Base-by-base conservation (phyloP, 345 rosid genomes). In the Trapa bicornis region DNA sequence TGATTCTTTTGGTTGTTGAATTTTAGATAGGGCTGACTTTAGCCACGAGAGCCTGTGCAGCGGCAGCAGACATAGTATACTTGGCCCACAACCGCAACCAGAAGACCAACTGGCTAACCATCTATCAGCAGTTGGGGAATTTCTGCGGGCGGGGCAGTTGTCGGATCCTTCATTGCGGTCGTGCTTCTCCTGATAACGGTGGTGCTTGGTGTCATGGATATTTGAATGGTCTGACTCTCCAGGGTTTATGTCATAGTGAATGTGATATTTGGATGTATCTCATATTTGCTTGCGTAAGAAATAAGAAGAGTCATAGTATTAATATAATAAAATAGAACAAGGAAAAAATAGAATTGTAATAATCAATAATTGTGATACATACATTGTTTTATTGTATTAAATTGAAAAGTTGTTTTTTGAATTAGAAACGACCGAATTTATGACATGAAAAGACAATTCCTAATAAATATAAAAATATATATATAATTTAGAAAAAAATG, bases 101-200 rank as follows among this genome's bases (percentile, higher is more conserved):
- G 53, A 87, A 75, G 81, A 76, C 96, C 9, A 90, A 93, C 73
- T 93, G 97, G 98, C 80, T 84, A 0, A 79, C 81, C 0, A 83
- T 93, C 56, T 93, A 97, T 73, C 80, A 84, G 22, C 97, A 93
- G 72, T 93, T 84, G 16, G 97, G 90, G 2, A 87, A 87, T 65
- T 93, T 88, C 75, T 93, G 98, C 80, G 8, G 87, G 92, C 54
- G 94, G 98, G 54, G 89, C 94, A 5, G 94, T 93, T 72, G 90
- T 93, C 69, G 86, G 89, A 2, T 69, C 97, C 13, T 84, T 84
- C 38, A 64, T 84, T 37, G 65, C 87, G 2, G 94, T 71, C 5
- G 71, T 74, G 5, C 69, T 88, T 42, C 70, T 88, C 58, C 3
- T 80, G 72, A 5, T 79, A 47, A 73, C 90, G 70, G 63, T 90